These are phyloP conservation scores for Nowakowskiella sp. DNA, from an alignment of 192 early-diverging fungal species.

Conservation along the genomic window DNA sequence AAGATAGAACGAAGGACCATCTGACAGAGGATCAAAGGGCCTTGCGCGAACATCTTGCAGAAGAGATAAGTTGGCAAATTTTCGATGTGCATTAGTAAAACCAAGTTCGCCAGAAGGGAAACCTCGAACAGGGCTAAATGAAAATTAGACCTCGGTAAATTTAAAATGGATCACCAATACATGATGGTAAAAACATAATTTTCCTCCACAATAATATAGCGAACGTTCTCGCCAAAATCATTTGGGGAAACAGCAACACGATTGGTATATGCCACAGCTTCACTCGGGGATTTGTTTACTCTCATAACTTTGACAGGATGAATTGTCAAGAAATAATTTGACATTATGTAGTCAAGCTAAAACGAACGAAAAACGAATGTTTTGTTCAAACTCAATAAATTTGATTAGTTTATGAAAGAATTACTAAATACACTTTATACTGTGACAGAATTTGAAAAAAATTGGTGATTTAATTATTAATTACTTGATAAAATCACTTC, in stretches of 20 bases:
- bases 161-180: too few species aligned
- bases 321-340: too few species aligned
- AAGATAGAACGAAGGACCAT: constrained; percentile 34
- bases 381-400: too few species aligned
- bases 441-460: too few species aligned
- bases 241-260: constrained; percentile 61
- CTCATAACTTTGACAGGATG: too few species aligned
- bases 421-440: too few species aligned
- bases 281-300: constrained; percentile 26
- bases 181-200: constrained; percentile 73
- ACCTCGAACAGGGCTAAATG: background rate
- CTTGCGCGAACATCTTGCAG: constrained; percentile 53
- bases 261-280: constrained; percentile 58
- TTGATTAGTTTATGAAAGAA: too few species aligned
- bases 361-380: too few species aligned
- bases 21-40: constrained; percentile 53
- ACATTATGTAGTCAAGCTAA: too few species aligned
- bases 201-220: constrained; percentile 71
- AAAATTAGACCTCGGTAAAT: background rate
- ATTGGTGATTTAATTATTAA: too few species aligned
- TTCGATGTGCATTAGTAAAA: constrained; percentile 48
- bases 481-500: too few species aligned
- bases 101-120: constrained; percentile 41
- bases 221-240: constrained; percentile 60
- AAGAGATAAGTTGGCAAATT: constrained; percentile 58